phyloP scores from a whole-genome alignment of 2,329 filamentous ascomycete species.

The Cadophora luteo-olivacea region DNA sequence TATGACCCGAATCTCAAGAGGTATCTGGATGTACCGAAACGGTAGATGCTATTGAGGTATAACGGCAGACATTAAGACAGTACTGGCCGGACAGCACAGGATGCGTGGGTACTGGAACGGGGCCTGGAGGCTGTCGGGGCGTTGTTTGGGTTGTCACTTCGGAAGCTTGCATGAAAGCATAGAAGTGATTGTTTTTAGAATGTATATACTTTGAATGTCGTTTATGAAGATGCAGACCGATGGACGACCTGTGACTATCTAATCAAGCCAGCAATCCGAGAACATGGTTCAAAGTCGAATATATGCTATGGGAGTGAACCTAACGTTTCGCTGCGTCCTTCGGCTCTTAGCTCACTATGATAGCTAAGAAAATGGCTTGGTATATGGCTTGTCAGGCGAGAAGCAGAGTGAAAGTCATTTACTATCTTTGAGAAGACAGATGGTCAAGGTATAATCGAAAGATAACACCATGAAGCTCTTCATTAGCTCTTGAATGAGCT shows the following conservation, averaged over 20 bases:
- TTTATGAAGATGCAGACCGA: neutral
- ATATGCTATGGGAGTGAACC: too few species aligned
- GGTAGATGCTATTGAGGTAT: slow-evolving; percentile 5
- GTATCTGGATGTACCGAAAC: neutral
- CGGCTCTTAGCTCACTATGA: too few species aligned
- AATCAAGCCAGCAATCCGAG: too few species aligned
- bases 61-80: neutral
- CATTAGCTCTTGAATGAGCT: too few species aligned
- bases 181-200: neutral
- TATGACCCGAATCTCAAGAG: neutral
- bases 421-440: too few species aligned
- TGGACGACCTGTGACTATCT: neutral
- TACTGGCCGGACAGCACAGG: slow-evolving; percentile 7
- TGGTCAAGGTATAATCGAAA: too few species aligned
- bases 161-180: neutral
- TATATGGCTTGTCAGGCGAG: too few species aligned
- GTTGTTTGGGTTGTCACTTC: neutral
- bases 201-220: neutral
- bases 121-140: neutral
- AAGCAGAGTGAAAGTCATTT: too few species aligned
- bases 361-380: too few species aligned
- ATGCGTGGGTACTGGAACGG: neutral
- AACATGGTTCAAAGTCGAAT: too few species aligned
- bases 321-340: too few species aligned
- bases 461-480: too few species aligned